Evolutionary conservation across 345 rosid species (phyloP).

Genomic region (Rhodomyrtus tomentosa): DNA sequence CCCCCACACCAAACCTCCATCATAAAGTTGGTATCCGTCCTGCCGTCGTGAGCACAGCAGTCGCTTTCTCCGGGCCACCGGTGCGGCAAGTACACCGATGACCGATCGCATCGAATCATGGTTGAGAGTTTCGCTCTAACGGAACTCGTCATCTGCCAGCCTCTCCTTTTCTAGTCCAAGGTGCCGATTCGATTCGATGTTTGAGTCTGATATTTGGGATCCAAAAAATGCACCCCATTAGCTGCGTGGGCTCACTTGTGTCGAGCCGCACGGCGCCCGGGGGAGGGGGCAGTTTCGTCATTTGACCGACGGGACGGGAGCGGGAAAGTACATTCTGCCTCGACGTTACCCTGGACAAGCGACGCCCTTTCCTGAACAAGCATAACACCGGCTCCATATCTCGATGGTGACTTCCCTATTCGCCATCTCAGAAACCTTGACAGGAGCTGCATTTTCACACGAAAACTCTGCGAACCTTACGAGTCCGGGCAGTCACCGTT

Average conservation of each 20-base stretch:
- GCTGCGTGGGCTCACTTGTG: too few relatives aligned
- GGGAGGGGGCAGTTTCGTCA: too few relatives aligned
- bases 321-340: accelerated
- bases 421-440: accelerated
- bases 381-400: neutral
- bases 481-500: neutral
- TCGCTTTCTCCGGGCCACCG: neutral
- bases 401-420: accelerated
- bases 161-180: too few relatives aligned
- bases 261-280: too few relatives aligned
- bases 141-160: too few relatives aligned
- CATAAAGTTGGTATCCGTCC: too few relatives aligned
- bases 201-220: too few relatives aligned
- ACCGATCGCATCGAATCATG: neutral
- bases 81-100: neutral
- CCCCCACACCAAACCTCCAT: too few relatives aligned
- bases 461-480: accelerated
- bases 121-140: too few relatives aligned
- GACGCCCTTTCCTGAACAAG: neutral
- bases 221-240: too few relatives aligned
- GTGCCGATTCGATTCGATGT: too few relatives aligned
- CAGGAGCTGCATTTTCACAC: neutral
- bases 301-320: neutral
- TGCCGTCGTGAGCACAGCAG: neutral
- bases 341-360: too few relatives aligned